Conservation (phyloP, 176 grass and related monocot species). For the Bothriochloa decipiens region DNA sequence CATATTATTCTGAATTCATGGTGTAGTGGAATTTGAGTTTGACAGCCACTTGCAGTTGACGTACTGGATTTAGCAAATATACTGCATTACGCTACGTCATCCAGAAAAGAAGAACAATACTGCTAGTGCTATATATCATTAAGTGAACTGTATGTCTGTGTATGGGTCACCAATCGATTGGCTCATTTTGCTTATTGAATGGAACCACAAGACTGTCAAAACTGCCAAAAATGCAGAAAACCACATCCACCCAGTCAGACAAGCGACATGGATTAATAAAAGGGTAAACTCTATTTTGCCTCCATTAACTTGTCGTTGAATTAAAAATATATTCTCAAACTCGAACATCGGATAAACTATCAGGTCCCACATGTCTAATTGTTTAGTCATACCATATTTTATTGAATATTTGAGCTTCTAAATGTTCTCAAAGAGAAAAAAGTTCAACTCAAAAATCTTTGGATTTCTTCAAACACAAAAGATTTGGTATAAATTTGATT, state of each 20-base stretch:
- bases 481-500: background rate
- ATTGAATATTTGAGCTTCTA: too few relatives aligned
- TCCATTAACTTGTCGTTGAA: too few relatives aligned
- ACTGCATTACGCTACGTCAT: background rate
- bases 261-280: background rate
- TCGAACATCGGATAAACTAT: too few relatives aligned
- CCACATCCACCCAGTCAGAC: background rate
- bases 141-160: background rate
- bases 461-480: background rate
- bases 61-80: background rate
- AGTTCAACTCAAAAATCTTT: too few relatives aligned
- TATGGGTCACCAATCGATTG: background rate
- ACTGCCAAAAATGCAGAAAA: background rate
- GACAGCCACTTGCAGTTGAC: slow-evolving; percentile 29
- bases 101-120: background rate
- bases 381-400: too few relatives aligned
- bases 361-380: too few relatives aligned
- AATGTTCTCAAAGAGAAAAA: too few relatives aligned
- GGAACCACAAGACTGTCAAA: background rate
- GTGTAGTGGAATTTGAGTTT: background rate
- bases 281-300: too few relatives aligned
- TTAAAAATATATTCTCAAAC: too few relatives aligned
- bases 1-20: slow-evolving; percentile 25
- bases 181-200: background rate
- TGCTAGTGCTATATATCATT: background rate